These are phyloP conservation scores for Boletus insuetus DNA, from an alignment of 768 basidiomycete species.

Conservation along the genomic window DNA sequence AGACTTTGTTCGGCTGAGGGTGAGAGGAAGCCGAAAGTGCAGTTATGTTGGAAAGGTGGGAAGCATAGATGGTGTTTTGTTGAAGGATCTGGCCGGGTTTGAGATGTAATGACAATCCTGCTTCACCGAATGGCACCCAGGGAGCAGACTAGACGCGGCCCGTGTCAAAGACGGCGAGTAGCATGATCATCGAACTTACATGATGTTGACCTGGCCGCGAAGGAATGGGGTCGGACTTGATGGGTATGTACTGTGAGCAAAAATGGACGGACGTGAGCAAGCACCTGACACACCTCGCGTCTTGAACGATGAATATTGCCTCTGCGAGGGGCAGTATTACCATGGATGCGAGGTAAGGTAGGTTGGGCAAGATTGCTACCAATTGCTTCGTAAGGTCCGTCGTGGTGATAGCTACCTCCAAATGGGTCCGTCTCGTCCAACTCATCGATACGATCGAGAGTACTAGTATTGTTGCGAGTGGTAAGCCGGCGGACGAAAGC, in stretches of 20 bases:
- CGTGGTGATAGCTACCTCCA: slow-evolving; percentile 62
- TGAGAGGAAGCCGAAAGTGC: slow-evolving; percentile 1
- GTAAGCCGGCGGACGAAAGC: slow-evolving; percentile 28
- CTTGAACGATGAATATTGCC: slow-evolving; percentile 1
- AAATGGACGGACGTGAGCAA: background rate
- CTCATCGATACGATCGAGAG: slow-evolving; percentile 72
- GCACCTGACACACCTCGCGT: slow-evolving; percentile 21
- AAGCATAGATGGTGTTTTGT: slow-evolving; percentile 22
- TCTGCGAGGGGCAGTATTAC: slow-evolving; percentile 1
- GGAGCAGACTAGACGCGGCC: slow-evolving; percentile 8
- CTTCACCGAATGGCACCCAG: background rate
- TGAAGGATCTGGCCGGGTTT: slow-evolving; percentile 57
- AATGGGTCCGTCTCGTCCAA: slow-evolving; percentile 74
- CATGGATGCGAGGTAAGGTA: slow-evolving; percentile 4
- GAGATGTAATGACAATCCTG: slow-evolving; percentile 48
- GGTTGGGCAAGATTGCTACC: slow-evolving; percentile 21
- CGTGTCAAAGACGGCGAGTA: slow-evolving; percentile 7
- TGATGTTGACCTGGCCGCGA: slow-evolving; percentile 9
- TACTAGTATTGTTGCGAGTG: slow-evolving; percentile 14
- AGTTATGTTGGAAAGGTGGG: background rate
- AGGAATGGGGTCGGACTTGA: slow-evolving; percentile 15
- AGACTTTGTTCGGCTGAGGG: background rate
- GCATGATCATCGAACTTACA: slow-evolving; percentile 15
- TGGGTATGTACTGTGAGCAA: slow-evolving; percentile 4
- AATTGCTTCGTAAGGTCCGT: slow-evolving; percentile 72